Percentiles rank a stretch among this genome's conserved stretches.
Evolutionary conservation across 768 basidiomycete species (phyloP).

Genomic region (Artomyces pyxidatus): DNA sequence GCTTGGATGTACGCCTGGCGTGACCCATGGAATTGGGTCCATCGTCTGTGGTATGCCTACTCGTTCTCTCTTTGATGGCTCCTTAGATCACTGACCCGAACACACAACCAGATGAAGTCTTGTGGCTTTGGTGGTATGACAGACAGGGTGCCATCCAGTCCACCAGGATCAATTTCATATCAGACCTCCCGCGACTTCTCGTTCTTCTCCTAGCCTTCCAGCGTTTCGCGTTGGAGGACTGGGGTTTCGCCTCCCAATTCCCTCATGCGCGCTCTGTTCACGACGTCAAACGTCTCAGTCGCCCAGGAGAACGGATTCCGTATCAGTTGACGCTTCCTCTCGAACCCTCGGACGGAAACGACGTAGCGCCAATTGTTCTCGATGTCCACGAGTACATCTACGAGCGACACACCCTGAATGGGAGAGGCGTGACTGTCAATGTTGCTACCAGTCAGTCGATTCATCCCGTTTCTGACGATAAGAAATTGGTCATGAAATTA

Average conservation of each 20-base stretch:
- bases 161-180: not conserved
- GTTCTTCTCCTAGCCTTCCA: not conserved
- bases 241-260: not conserved
- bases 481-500: not conserved
- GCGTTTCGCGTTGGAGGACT: not conserved
- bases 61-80: no score
- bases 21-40: no score
- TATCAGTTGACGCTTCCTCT: not conserved
- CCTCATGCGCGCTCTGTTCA: not conserved
- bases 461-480: not conserved
- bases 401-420: no score
- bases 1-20: no score
- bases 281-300: not conserved
- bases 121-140: not conserved
- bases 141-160: not conserved
- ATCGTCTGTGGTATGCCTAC: no score
- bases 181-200: not conserved
- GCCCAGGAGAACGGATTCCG: not conserved
- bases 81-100: no score
- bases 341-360: no score
- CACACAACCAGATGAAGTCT: no score
- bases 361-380: no score
- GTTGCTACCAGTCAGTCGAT: not conserved
- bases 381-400: no score
- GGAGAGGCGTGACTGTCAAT: no score